phyloP scores from a whole-genome alignment of 257 asterid species.

The Striga asiatica region DNA sequence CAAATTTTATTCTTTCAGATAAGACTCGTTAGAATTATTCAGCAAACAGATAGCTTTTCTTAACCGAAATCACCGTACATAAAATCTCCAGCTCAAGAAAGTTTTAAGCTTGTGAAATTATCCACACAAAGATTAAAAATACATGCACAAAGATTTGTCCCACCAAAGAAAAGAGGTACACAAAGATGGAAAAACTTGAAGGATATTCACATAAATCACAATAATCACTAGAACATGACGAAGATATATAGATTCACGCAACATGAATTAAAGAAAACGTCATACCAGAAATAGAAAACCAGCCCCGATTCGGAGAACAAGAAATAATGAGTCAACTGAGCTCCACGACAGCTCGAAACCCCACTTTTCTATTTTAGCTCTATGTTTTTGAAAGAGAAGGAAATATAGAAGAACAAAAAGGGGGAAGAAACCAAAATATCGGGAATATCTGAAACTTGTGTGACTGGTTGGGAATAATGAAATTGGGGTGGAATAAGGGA shows the following conservation, averaged over 20 bases:
- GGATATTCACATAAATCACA: constrained; percentile 6
- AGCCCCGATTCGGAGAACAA: constrained; percentile 14
- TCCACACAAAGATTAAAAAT: neutral
- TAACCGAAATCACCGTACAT: neutral
- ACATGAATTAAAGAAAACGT: neutral
- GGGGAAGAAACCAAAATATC: neutral
- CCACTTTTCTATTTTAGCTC: constrained; percentile 17
- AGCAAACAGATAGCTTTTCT: too few species aligned
- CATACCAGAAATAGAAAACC: neutral
- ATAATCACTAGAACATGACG: neutral
- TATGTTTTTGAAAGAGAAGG: neutral
- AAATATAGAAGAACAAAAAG: neutral
- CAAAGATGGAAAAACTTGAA: neutral
- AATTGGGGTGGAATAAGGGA: constrained; percentile 13
- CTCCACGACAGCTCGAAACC: constrained; percentile 18
- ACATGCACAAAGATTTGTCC: neutral
- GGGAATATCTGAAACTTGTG: constrained; percentile 3
- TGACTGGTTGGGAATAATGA: neutral
- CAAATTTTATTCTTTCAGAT: too few species aligned
- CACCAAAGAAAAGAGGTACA: neutral
- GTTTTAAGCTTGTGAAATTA: neutral
- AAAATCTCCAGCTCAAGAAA: neutral
- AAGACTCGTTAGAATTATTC: neutral
- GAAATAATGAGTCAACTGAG: constrained; percentile 30
- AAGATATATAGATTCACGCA: neutral